These are phyloP conservation scores for Vickermania ingenoplastis DNA, from an alignment of 208 protist species.

Conservation along the genomic window DNA sequence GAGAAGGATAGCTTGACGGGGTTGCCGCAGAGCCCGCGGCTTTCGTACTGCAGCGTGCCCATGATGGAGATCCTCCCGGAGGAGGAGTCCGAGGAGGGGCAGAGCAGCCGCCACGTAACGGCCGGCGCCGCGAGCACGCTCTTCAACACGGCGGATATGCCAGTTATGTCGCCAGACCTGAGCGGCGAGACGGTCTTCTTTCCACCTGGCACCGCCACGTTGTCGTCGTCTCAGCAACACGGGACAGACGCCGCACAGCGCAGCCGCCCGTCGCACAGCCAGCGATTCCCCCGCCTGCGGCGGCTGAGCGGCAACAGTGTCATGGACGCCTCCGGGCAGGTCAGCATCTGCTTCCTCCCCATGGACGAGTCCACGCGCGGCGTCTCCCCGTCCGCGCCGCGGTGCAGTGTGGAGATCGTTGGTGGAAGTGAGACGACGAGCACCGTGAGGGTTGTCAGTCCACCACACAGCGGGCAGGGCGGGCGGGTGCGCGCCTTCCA, in stretches of 20 bases:
- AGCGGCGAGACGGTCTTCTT: too few species aligned
- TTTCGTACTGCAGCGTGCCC: neutral
- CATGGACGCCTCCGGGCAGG: neutral
- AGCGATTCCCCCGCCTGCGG: neutral
- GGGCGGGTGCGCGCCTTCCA: neutral
- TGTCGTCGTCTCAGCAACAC: too few species aligned
- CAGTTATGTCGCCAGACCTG: too few species aligned
- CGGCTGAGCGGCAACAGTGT: neutral
- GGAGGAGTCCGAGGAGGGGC: neutral
- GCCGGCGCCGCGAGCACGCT: neutral
- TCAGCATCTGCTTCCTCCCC: neutral
- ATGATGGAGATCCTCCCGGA: neutral
- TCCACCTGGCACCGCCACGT: too few species aligned
- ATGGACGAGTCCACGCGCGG: neutral
- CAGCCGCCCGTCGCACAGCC: neutral
- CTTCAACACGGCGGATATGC: neutral
- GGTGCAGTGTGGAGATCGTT: too few species aligned
- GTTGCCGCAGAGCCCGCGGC: neutral
- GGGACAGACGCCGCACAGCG: too few species aligned
- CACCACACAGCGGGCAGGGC: neutral
- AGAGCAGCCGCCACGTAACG: neutral
- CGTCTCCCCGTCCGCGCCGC: neutral
- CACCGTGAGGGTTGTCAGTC: neutral
- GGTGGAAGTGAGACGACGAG: neutral
- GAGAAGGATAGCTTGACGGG: neutral